Percentiles rank a stretch among this genome's conserved stretches.
Evolutionary conservation across 305 asterid species (phyloP).

Genomic region (Fraxinus dipetala): DNA sequence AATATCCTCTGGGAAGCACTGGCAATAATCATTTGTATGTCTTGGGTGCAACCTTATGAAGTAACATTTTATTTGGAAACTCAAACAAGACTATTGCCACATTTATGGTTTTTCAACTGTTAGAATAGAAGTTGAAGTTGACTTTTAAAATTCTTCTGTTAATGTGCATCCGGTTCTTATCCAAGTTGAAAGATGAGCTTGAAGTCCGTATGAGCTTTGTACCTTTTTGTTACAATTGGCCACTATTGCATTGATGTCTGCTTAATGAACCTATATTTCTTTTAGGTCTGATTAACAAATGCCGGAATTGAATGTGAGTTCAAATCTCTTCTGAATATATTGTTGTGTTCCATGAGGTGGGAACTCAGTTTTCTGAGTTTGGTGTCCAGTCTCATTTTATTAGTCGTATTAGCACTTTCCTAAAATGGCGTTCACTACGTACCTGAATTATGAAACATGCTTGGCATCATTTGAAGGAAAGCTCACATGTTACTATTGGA

Average conservation of each 20-base stretch:
- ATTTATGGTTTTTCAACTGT: neutral
- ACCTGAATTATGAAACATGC: too few relatives aligned
- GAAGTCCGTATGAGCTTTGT: neutral
- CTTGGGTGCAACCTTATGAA: conserved; percentile 2
- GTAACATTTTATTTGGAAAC: neutral
- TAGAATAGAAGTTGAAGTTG: neutral
- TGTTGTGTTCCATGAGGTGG: too few relatives aligned
- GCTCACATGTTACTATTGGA: too few relatives aligned
- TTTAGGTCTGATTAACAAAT: neutral
- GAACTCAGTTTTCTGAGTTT: too few relatives aligned
- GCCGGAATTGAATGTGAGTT: too few relatives aligned
- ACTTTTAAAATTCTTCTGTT: neutral
- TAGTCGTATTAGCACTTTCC: too few relatives aligned
- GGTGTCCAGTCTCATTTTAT: too few relatives aligned
- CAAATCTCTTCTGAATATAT: too few relatives aligned
- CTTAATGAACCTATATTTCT: neutral
- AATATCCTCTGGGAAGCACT: conserved; percentile 1
- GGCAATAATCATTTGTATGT: neutral
- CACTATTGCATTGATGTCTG: neutral
- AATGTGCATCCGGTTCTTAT: neutral
- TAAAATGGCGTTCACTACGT: too few relatives aligned
- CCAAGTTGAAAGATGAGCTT: neutral
- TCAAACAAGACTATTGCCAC: neutral
- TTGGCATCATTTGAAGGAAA: too few relatives aligned
- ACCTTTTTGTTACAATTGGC: neutral